Percentiles rank a stretch among this genome's conserved stretches.
Conservation (phyloP, 129 eudicot genomes). For the Pittosporum tobira region DNA sequence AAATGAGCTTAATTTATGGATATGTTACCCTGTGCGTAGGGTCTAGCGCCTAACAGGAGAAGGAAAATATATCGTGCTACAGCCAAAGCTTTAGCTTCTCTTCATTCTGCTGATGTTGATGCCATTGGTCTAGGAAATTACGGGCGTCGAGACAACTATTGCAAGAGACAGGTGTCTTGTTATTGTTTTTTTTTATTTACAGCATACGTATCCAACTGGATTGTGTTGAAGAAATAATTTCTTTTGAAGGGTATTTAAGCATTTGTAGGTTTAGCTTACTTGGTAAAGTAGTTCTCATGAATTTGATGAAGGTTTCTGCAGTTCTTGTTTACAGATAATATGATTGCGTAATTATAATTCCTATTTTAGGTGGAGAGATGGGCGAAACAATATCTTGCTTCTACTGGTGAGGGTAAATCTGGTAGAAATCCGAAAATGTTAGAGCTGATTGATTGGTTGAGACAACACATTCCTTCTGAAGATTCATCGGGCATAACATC, state of each 20-base stretch:
- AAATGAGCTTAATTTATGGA: constrained; percentile 1
- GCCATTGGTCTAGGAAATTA: constrained; percentile 67
- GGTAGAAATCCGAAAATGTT: constrained; percentile 83
- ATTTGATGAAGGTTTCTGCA: not conserved
- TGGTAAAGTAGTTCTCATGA: not conserved
- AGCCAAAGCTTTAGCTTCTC: constrained; percentile 77
- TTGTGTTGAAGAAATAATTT: not conserved
- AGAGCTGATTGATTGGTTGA: constrained; percentile 65
- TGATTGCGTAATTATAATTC: constrained; percentile 2
- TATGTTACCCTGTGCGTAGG: constrained; percentile 30
- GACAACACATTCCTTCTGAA: constrained; percentile 66
- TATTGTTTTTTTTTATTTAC: not conserved
- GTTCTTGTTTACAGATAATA: constrained; percentile 1
- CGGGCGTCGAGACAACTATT: constrained; percentile 76
- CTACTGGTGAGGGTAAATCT: constrained; percentile 92
- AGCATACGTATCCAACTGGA: not conserved
- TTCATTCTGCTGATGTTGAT: constrained; percentile 79
- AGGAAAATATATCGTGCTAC: constrained; percentile 56
- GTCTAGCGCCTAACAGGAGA: constrained; percentile 56
- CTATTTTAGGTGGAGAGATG: constrained; percentile 78
- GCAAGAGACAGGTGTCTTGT: constrained; percentile 75
- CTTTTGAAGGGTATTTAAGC: not conserved
- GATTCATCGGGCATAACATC: constrained; percentile 70
- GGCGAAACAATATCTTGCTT: constrained; percentile 79
- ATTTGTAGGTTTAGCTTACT: not conserved